Base-by-base conservation (phyloP, 129 eudicot genomes). In the Arctium minus region DNA sequence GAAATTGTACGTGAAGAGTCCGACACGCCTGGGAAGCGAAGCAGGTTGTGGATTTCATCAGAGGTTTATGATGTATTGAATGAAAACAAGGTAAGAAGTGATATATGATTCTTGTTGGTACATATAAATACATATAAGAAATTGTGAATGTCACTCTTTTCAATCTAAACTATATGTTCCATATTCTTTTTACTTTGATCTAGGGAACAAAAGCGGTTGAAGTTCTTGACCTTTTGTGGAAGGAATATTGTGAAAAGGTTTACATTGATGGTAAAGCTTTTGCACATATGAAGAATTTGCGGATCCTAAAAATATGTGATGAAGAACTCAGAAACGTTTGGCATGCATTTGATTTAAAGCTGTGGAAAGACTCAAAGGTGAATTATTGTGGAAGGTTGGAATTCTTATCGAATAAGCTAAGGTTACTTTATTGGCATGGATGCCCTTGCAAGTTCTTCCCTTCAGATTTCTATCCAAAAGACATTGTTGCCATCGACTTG, bases 401-500 rank as follows among this genome's bases (percentile, higher is more conserved):
- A n/a, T 27, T 27, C 37, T 48, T 85, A 18, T 48, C 81, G 8
- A 70, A 85, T 18, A 62, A 62, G 17, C 48, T 86, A 64, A 39
- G 82, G 29, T 78, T 80, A 70, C 76, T 86, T 62, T 27, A 44
- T 32, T 86, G 86, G 88, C 40, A 17, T 15, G 42, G 44, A 53
- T 86, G 72, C 77, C 44, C 70, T 17, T 78, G 18, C 30, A 29
- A 62, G 48, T 81, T 53, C 9, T 38, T 86, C 7, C 88, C 85
- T 15, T 37, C 39, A 50, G 38, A 6, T 42, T 86, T 86, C 4
- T 33, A 31, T 38, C 82, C 85, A 6, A 27, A 27, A 40, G 81
- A 77, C 18, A 80, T 81, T 69, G 88, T 86, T 76, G 79, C 70
- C 37, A 80, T 86, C 3, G 48, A 81, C 30, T 22, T 86, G 76